A percentile compares a stretch with the other conserved stretches of the same genome.
phyloP scores from a whole-genome alignment of 805 yeast genomes.

The Kuraishia floccosa region DNA sequence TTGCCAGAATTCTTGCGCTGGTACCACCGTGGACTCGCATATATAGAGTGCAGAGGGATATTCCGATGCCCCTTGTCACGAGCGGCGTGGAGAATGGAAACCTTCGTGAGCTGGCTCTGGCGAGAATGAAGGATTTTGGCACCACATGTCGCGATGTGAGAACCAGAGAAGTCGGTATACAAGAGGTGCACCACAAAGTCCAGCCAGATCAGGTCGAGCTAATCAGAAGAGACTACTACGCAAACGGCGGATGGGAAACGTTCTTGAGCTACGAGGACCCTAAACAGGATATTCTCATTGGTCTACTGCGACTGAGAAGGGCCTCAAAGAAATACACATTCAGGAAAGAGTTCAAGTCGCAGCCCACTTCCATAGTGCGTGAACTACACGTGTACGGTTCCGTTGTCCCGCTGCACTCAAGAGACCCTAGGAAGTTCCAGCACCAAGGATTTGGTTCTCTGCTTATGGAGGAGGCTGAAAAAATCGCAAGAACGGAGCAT shows the following conservation, averaged over 20 bases:
- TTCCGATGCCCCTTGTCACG: constrained; percentile 97
- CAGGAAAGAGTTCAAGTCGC: constrained; percentile 75
- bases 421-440: constrained; percentile 97
- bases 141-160: constrained; percentile 93
- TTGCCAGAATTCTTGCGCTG: constrained; percentile 88
- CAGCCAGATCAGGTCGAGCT: constrained; percentile 96
- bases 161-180: constrained; percentile 97
- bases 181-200: constrained; percentile 94
- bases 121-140: constrained; percentile 97
- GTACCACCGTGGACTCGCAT: constrained; percentile 99
- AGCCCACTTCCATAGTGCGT: constrained; percentile 89
- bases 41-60: constrained; percentile 96
- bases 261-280: constrained; percentile 95
- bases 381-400: constrained; percentile 96
- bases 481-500: constrained; percentile 92
- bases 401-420: constrained; percentile 89
- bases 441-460: constrained; percentile 98
- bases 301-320: constrained; percentile 76
- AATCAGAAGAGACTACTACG: constrained; percentile 90
- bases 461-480: constrained; percentile 96
- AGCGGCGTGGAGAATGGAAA: constrained; percentile 98
- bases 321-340: constrained; percentile 85
- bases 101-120: constrained; percentile 86
- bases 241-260: constrained; percentile 99
- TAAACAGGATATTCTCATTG: constrained; percentile 88